Base-by-base conservation (phyloP, 306 rosid genomes). In the Quillaja saponaria region DNA sequence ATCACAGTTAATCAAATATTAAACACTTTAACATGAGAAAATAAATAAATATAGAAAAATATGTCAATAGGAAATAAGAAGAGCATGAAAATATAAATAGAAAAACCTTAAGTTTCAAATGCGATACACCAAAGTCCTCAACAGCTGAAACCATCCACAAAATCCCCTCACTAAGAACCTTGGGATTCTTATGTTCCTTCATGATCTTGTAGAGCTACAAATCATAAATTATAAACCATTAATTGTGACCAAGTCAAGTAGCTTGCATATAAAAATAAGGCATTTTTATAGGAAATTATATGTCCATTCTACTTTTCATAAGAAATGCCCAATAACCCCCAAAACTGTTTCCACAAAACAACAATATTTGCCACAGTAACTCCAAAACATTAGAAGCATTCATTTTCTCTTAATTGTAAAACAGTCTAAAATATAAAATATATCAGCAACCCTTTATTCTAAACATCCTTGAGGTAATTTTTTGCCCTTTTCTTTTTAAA, bases 171-270 rank as follows among this genome's bases (percentile, higher is more conserved):
- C 99, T 94, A 11, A 94, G 95, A 69, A 94, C 99, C 85, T 87
- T 94, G 1, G 99, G 99, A 76, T 94, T 94, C 87, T 94, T 94
- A 65, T 94, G 99, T 81, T 94, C 99, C 89, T 85, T 94, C 91
- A 85, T 78, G 57, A 94, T 94, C 84, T 90, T 94, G 79, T 84
- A 94, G 34, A 85, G 82, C 99, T 94, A 52, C 69, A 77, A 37
- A 45, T 12, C 34, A 55, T 16, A 64, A 61, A 7, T 35, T 39
- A 28, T 0, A 10, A 41, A 68, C 10, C 16, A 38, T 35, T 20
- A 63, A 17, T 46, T 3, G 31, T 44, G 51, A 61, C 19, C 3
- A 14, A 25, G 58, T 13, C 31, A 66, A 57, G 49, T 52, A 45
- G 8, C 18, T 64, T 19, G 53, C 46, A 14, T 55, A 39, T 15